Evolutionary conservation across 192 early-diverging fungal genomes (phyloP), one percentile per base, ranked within the genome.

Genomic region (Coemansia sp.): DNA sequence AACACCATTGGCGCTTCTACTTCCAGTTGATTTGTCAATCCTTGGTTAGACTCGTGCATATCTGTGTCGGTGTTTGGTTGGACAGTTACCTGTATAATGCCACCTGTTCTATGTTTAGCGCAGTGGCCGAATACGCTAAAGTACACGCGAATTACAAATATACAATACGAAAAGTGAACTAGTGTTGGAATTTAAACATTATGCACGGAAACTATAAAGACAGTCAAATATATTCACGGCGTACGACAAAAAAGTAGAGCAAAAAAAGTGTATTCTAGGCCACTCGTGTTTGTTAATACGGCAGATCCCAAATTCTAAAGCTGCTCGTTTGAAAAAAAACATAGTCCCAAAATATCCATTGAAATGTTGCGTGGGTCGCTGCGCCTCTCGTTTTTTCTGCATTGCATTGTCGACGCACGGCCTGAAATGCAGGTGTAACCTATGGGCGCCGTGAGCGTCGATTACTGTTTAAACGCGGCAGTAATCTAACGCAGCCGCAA

Each of bases 1-100:
- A 67, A 67, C 22, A 67, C 51, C 57, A 59, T 67, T 43, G 38
- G 16, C n/a, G 9, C 16, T 22, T 26, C 26, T 61, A 27, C 19
- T 25, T 22, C 25, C 22, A n/a, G 25, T 25, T 49, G 16, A 17
- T 49, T 9, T 43, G 41, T 43, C 41, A 43, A 43, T 43, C 41
- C 41, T n/a, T 43, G 12, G 41, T 11, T 43, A 16, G 16, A n/a
- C 41, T 43, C 16, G 14, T n/a, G 41, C 2, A n/a, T 43, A 43
- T 11, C 41, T 43, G 41, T 4, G 41, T 16, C 41, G 11, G 41
- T 1, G 41, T 43, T 43, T 43, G 12, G 21, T 21, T 43, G 1
- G 41, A n/a, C 10, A 43, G 41, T 43, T 43, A 43, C 41, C 41
- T 43, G 16, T 43, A 31, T 31, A 31, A 31, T 31, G 27, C 27